Evolutionary conservation across 1,284 basidiomycete species (phyloP).

Genomic region (Malassezia nana): DNA sequence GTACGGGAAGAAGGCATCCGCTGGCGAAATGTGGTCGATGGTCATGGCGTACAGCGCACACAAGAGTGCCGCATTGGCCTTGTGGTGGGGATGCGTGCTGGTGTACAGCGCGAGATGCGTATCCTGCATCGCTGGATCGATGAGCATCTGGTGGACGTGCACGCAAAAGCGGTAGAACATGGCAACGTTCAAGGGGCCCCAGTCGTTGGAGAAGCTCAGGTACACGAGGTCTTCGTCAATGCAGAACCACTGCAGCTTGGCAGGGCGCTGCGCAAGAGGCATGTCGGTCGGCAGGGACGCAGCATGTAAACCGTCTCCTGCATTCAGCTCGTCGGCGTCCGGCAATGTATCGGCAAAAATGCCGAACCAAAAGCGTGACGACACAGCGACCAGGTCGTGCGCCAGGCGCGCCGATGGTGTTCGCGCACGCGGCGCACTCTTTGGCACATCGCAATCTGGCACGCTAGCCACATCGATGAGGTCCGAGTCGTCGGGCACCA

Average conservation of each 20-base stretch:
- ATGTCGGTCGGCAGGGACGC: slow-evolving; percentile 20
- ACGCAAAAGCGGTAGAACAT: slow-evolving; percentile 67
- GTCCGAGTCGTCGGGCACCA: slow-evolving; percentile 37
- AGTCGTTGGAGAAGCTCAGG: slow-evolving; percentile 61
- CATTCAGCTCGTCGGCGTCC: slow-evolving; percentile 22
- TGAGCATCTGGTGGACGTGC: slow-evolving; percentile 54
- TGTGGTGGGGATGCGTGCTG: slow-evolving; percentile 68
- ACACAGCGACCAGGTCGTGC: slow-evolving; percentile 33
- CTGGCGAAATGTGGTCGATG: slow-evolving; percentile 78
- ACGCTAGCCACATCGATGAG: slow-evolving; percentile 22
- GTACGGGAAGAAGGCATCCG: slow-evolving; percentile 78
- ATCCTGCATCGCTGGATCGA: slow-evolving; percentile 15
- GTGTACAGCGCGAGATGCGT: slow-evolving; percentile 80
- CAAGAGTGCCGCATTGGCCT: slow-evolving; percentile 85
- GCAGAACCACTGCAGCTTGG: slow-evolving; percentile 38
- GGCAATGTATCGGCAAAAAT: slow-evolving; percentile 23
- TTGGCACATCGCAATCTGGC: background rate
- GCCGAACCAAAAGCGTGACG: slow-evolving; percentile 37
- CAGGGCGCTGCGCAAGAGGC: slow-evolving; percentile 17
- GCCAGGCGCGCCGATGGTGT: slow-evolving; percentile 13
- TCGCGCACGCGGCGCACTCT: background rate
- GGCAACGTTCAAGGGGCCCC: slow-evolving; percentile 59
- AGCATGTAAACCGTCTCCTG: slow-evolving; percentile 10
- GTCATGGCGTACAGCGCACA: slow-evolving; percentile 84
- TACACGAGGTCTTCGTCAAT: slow-evolving; percentile 86